A percentile compares a stretch with the other conserved stretches of the same genome.
phyloP scores from a whole-genome alignment of 2,329 filamentous ascomycete species.

The Lecanosticta acicola region DNA sequence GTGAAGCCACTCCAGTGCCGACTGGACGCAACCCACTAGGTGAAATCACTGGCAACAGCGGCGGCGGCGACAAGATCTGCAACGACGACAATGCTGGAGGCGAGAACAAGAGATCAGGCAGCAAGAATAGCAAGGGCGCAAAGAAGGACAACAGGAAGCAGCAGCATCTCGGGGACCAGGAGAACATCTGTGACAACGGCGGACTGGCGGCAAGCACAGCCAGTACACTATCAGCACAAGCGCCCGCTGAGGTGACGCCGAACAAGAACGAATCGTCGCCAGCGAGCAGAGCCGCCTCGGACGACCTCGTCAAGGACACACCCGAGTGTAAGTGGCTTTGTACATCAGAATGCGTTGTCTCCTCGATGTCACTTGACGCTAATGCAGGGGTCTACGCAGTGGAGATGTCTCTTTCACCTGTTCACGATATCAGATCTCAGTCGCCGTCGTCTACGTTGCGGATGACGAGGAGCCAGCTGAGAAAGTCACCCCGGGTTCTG shows the following conservation, averaged over 20 bases:
- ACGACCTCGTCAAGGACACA: slow-evolving; percentile 16
- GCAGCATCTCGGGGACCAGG: neutral
- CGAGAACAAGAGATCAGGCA: slow-evolving; percentile 26
- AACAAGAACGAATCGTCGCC: slow-evolving; percentile 18
- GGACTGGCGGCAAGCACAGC: slow-evolving; percentile 9
- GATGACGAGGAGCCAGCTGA: slow-evolving; percentile 8
- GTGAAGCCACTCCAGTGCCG: slow-evolving; percentile 10
- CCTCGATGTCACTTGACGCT: slow-evolving; percentile 20
- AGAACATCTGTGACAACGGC: slow-evolving; percentile 1
- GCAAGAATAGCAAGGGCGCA: slow-evolving; percentile 30
- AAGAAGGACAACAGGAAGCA: slow-evolving; percentile 30
- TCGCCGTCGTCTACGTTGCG: slow-evolving; percentile 16
- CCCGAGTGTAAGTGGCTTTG: slow-evolving; percentile 14
- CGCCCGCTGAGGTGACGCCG: slow-evolving; percentile 11
- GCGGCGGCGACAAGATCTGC: slow-evolving; percentile 11
- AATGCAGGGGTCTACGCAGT: slow-evolving; percentile 22
- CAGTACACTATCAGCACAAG: slow-evolving; percentile 2
- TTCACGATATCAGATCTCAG: slow-evolving; percentile 16
- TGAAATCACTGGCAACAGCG: slow-evolving; percentile 38
- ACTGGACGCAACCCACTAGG: slow-evolving; percentile 35
- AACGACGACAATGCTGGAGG: slow-evolving; percentile 15
- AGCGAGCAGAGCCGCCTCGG: slow-evolving; percentile 16
- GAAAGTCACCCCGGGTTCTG: slow-evolving; percentile 2
- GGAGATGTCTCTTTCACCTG: slow-evolving; percentile 18
- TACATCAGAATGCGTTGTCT: slow-evolving; percentile 5